A percentile compares a stretch with the other conserved stretches of the same genome.
phyloP scores from a whole-genome alignment of 2,329 filamentous ascomycete genomes.

The Immersiporthe knoxdaviesiana region DNA sequence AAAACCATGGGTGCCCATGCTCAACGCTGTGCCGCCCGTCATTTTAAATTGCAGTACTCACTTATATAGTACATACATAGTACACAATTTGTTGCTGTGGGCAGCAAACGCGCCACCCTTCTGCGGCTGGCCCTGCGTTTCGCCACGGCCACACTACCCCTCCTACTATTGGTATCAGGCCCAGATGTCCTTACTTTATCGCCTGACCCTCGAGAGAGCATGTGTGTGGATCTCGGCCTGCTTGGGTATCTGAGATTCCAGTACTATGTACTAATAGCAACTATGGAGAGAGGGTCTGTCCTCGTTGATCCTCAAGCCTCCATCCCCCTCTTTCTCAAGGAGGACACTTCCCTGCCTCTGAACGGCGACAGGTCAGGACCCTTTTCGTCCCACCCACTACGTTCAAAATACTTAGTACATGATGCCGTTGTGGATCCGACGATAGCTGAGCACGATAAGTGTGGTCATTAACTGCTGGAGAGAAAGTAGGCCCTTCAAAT shows the following conservation, averaged over 20 bases:
- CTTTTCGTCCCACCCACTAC: neutral
- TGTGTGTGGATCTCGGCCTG: neutral
- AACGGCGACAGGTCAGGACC: constrained; percentile 5
- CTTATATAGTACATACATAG: too few relatives aligned
- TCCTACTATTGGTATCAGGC: neutral
- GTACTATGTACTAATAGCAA: too few relatives aligned
- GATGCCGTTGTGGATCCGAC: neutral
- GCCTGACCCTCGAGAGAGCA: neutral
- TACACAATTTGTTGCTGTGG: neutral
- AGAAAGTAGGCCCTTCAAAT: neutral
- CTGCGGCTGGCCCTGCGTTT: neutral
- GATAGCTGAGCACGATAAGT: neutral
- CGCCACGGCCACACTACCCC: neutral
- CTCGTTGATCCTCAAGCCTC: neutral
- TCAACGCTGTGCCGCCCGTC: neutral
- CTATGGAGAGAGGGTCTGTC: neutral
- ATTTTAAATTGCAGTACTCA: too few relatives aligned
- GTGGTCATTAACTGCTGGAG: neutral
- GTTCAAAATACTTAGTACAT: neutral
- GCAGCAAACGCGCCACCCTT: neutral
- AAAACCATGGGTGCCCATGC: constrained; percentile 13
- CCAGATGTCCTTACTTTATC: neutral
- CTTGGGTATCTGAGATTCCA: neutral
- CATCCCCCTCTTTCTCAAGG: neutral
- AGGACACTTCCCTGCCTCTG: neutral